Base-by-base conservation (phyloP, 2,329 filamentous ascomycete genomes). In the Diaporthe helianthi region DNA sequence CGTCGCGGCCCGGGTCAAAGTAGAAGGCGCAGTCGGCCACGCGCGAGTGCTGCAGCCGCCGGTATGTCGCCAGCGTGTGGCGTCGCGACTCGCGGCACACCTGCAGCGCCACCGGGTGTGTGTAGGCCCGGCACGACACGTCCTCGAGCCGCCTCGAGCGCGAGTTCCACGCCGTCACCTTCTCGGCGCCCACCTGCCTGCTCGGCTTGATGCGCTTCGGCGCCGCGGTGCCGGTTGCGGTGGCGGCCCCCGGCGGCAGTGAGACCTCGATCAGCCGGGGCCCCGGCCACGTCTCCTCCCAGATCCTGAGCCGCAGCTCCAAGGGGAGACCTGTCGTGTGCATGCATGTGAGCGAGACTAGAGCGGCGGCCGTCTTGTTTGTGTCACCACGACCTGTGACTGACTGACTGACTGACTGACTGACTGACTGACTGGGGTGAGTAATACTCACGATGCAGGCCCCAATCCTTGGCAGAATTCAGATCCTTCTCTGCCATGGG, bases 241-340 rank as follows among this genome's bases (percentile, higher is more conserved):
- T 19, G 9, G 44, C 1, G 13, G 12, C 33, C 13, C 68, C 70
- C 2, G 68, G n/a, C 2, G 70, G 68, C 38, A 70, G 68, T 15
- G 46, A 46, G 22, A 70, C 70, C 46, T 71, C 70, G 26, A 71
- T 46, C 46, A 71, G 58, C 24, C 70, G 68, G 2, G 70, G 22
- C 5, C n/a, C 46, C 33, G 70, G 70, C 70, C 70, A 71, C 33
- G 70, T 71, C 31, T 66, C 58, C 41, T 71, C 70, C 70, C 70
- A 71, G 5, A 71, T 68, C 31, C 65, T 52, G 22, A 70, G 68
- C 7, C 70, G 70, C 60, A 71, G 52, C 68, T 71, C 70, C 22
- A 54, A 38, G 4, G 70, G 68, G 6, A 71, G 70, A 41, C 63
- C 70, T 71, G 49, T 10, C 19, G 22, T 36, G n/a, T 36, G 13